phyloP scores from a whole-genome alignment of 108 stramenopile species.

The Fistulifera pelliculosa region DNA sequence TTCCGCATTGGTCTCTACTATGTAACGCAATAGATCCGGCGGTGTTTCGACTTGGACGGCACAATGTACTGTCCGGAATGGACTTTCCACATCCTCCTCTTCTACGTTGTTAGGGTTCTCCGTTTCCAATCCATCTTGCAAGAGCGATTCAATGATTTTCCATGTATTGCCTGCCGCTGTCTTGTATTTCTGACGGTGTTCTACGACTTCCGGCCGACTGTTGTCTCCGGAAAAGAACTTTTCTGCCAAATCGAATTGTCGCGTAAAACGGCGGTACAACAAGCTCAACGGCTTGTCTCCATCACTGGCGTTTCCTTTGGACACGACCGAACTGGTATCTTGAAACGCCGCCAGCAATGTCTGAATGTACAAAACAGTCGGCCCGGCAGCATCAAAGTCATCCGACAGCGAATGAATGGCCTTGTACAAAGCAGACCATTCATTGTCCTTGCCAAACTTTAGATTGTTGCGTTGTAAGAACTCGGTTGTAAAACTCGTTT shows the following conservation, averaged over 20 bases:
- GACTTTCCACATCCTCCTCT: constrained; percentile 1
- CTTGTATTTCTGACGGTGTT: constrained; percentile 63
- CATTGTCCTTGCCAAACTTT: constrained; percentile 16
- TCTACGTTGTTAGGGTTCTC: too few species aligned
- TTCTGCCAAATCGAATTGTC: constrained; percentile 81
- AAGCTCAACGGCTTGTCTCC: constrained; percentile 70
- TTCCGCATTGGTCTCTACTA: constrained; percentile 80
- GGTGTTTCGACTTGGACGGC: constrained; percentile 71
- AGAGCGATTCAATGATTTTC: constrained; percentile 64
- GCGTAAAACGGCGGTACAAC: constrained; percentile 70
- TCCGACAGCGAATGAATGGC: constrained; percentile 59
- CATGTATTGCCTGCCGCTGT: constrained; percentile 78
- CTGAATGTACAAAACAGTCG: constrained; percentile 49
- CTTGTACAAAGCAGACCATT: constrained; percentile 42
- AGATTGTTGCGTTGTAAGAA: constrained; percentile 34
- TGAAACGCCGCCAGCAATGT: constrained; percentile 9
- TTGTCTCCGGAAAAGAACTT: constrained; percentile 85
- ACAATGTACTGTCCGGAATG: constrained; percentile 50
- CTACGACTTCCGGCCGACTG: constrained; percentile 64
- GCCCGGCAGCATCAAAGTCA: constrained; percentile 46
- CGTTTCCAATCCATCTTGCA: constrained; percentile 12
- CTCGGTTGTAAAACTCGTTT: constrained; percentile 6
- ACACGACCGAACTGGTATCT: constrained; percentile 2
- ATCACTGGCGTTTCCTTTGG: constrained; percentile 23
- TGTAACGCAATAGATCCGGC: constrained; percentile 73